Conservation (phyloP, 352 stramenopile species). For the Globisporangium cederbergense region DNA sequence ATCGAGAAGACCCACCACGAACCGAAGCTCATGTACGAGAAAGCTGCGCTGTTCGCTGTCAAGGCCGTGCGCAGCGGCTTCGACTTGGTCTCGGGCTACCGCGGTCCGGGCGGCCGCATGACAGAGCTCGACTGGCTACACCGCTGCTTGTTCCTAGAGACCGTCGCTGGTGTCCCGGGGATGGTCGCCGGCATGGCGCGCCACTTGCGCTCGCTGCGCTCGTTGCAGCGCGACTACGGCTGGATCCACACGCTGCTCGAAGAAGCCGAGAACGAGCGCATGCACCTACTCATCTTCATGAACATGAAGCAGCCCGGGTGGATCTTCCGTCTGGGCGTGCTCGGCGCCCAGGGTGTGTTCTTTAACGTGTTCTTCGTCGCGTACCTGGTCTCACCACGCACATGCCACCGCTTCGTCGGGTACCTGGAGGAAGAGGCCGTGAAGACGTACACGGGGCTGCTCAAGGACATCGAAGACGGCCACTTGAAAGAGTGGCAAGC, state of each 20-base stretch:
- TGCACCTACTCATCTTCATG: not conserved
- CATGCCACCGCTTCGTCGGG: not conserved
- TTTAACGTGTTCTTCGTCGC: not conserved
- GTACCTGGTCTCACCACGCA: not conserved
- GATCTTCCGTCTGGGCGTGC: not conserved
- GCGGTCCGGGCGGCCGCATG: not conserved
- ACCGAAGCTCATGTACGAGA: not conserved
- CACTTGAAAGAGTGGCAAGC: not conserved
- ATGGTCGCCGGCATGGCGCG: not conserved
- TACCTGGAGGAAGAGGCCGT: not conserved
- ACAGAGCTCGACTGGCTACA: not conserved
- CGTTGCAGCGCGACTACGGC: not conserved
- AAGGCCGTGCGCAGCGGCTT: not conserved
- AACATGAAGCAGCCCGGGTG: not conserved
- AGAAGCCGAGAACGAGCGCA: not conserved
- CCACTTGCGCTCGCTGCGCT: not conserved
- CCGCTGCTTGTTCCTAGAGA: not conserved
- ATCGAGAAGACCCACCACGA: not conserved
- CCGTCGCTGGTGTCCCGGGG: not conserved
- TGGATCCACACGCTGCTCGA: not conserved
- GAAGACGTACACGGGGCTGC: not conserved
- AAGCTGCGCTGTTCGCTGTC: not conserved
- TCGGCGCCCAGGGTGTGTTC: not conserved
- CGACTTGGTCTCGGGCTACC: not conserved
- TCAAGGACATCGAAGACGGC: not conserved